phyloP scores from a whole-genome alignment of 345 rosid genomes.

The Gossypium anomalum region DNA sequence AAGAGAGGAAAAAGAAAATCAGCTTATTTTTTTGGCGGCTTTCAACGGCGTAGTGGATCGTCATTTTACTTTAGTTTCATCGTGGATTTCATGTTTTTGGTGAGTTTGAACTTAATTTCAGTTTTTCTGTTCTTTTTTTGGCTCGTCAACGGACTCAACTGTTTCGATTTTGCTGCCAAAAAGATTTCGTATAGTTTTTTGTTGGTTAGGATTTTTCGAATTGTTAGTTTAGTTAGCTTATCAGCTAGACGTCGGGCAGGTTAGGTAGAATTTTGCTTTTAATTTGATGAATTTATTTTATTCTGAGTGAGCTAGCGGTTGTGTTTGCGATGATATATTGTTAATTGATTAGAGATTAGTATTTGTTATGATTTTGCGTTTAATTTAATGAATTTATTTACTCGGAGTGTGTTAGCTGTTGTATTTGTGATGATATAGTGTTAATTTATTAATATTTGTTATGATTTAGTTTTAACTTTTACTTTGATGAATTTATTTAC shows the following conservation, averaged over 20 bases:
- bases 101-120: conserved; percentile 6
- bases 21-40: neutral
- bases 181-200: neutral
- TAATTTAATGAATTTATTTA: neutral
- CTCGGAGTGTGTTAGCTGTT: neutral
- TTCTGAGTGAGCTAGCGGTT: neutral
- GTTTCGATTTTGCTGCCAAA: neutral
- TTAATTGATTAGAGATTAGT: too few relatives aligned
- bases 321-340: neutral
- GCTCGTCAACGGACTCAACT: neutral
- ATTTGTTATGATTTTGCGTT: neutral
- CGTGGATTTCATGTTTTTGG: conserved; percentile 1
- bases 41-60: conserved; percentile 10
- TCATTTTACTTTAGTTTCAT: neutral
- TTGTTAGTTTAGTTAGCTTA: neutral
- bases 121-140: neutral
- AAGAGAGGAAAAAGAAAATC: neutral
- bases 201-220: conserved; percentile 8
- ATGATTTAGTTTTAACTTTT: neutral
- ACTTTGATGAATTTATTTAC: neutral
- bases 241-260: neutral
- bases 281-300: neutral
- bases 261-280: neutral
- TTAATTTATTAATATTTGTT: neutral
- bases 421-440: neutral